phyloP scores from a whole-genome alignment of 2,329 filamentous ascomycete genomes.

The Dactylellina cionopaga region DNA sequence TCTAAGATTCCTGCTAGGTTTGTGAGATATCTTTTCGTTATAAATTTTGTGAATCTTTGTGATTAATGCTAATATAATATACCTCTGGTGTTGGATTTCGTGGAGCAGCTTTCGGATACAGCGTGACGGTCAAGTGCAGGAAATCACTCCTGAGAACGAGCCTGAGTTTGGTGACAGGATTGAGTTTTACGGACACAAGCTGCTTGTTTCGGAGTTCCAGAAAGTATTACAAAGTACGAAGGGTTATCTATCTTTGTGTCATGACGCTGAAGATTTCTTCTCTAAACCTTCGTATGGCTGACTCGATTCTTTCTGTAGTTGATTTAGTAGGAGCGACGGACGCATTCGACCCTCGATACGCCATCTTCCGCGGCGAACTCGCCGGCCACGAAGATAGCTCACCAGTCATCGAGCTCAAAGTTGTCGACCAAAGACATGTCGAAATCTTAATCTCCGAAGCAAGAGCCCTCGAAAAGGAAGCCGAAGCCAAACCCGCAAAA shows the following conservation, averaged over 20 bases:
- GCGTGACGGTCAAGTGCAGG: neutral
- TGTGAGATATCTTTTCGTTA: neutral
- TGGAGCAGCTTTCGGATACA: slow-evolving; percentile 2
- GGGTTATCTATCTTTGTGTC: neutral
- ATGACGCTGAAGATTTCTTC: neutral
- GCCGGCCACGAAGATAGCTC: neutral
- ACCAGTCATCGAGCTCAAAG: neutral
- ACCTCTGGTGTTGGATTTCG: neutral
- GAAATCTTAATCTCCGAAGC: neutral
- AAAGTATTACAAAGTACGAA: slow-evolving; percentile 10
- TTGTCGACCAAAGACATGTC: neutral
- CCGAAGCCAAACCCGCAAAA: neutral
- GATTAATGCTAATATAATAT: neutral
- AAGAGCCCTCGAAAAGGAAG: neutral
- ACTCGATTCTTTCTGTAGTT: neutral
- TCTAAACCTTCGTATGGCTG: neutral
- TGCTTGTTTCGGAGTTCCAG: neutral
- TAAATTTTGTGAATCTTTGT: neutral
- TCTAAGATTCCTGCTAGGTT: slow-evolving; percentile 8
- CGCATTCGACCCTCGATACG: neutral
- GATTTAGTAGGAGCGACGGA: slow-evolving; percentile 9
- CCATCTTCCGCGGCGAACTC: slow-evolving; percentile 4
- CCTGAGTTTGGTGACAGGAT: slow-evolving; percentile 5
- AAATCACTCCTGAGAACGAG: neutral
- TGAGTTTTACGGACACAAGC: slow-evolving; percentile 8